phyloP scores from a whole-genome alignment of 202 grass and related monocot genomes.

The Cymbopogon flexuosus region DNA sequence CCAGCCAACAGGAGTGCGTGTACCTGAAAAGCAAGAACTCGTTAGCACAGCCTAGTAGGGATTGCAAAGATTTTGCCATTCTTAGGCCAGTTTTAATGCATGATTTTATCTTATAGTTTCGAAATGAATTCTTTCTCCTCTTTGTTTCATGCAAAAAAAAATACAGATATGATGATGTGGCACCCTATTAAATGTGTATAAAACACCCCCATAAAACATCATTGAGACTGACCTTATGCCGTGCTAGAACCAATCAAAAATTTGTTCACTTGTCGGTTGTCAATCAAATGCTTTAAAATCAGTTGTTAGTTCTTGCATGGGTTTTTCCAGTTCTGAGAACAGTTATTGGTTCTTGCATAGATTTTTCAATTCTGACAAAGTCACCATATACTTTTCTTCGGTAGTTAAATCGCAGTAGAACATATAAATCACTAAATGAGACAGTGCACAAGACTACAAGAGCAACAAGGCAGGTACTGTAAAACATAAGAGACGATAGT shows the following conservation, averaged over 20 bases:
- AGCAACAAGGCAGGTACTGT: neutral
- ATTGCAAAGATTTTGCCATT: no score
- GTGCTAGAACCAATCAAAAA: neutral
- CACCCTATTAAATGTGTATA: no score
- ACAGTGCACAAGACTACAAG: neutral
- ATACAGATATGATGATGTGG: no score
- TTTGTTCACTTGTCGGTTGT: neutral
- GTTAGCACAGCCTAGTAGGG: no score
- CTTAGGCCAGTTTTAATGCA: no score
- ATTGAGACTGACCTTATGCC: neutral
- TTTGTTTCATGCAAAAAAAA: no score
- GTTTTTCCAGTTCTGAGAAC: neutral
- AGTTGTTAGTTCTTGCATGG: neutral
- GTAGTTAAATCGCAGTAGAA: neutral
- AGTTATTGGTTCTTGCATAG: neutral
- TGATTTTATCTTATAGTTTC: no score
- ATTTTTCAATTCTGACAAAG: neutral
- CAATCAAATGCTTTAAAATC: neutral
- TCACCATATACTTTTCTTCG: neutral
- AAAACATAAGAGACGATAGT: neutral
- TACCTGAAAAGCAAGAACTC: no score
- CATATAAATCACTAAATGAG: neutral
- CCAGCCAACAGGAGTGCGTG: no score
- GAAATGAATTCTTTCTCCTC: no score
- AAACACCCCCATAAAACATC: no score